These are phyloP conservation scores for Fusarium kyushuense DNA, from an alignment of 2,329 filamentous ascomycete genomes.

Conservation along the genomic window DNA sequence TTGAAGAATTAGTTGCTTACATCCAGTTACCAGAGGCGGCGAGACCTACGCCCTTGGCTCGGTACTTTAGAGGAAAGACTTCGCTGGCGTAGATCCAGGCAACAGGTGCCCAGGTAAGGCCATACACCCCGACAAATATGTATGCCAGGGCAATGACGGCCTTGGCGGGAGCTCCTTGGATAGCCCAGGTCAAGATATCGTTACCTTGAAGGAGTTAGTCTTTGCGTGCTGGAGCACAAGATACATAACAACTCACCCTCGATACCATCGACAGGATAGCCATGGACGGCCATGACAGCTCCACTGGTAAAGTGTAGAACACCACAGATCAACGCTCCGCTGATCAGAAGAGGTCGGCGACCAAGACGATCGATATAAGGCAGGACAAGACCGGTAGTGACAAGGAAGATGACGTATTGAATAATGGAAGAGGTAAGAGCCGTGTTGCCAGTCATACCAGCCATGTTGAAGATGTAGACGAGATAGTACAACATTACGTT, in stretches of 20 bases:
- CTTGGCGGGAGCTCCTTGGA: constrained; percentile 60
- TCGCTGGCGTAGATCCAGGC: constrained; percentile 71
- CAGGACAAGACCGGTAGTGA: constrained; percentile 63
- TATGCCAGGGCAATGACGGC: constrained; percentile 65
- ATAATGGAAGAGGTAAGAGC: constrained; percentile 64
- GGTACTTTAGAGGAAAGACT: constrained; percentile 60
- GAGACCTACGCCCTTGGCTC: constrained; percentile 66
- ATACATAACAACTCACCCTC: constrained; percentile 43
- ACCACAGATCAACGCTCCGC: constrained; percentile 60
- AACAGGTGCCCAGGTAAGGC: constrained; percentile 61
- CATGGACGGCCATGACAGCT: constrained; percentile 63
- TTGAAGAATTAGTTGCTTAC: constrained; percentile 40
- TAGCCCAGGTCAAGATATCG: constrained; percentile 59
- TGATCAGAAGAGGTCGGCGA: constrained; percentile 60
- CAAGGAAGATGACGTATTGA: constrained; percentile 67
- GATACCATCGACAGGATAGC: constrained; percentile 58
- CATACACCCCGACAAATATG: constrained; percentile 57
- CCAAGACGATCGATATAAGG: constrained; percentile 63
- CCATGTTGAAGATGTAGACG: constrained; percentile 73
- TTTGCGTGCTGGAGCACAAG: accelerated
- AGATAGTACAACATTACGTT: constrained; percentile 71
- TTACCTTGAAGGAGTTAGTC: constrained; percentile 53
- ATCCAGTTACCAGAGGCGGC: constrained; percentile 61
- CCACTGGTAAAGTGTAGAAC: constrained; percentile 62
- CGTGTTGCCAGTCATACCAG: constrained; percentile 59